Conservation (phyloP, 371 early-diverging fungal genomes). For the Mucor sp. region DNA sequence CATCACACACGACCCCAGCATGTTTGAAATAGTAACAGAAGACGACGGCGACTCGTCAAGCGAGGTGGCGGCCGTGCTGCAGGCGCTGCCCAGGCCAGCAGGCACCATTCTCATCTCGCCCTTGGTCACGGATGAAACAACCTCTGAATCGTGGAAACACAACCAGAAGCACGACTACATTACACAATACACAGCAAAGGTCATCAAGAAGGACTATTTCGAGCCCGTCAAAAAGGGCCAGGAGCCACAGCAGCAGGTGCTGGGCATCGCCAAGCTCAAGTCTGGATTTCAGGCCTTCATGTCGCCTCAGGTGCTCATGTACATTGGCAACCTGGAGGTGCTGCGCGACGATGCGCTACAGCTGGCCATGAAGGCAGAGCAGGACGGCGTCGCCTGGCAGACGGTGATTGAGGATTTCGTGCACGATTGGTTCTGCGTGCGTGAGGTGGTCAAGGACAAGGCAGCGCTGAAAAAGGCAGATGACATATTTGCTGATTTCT, state of each 20-base stretch:
- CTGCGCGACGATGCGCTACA: slow-evolving; percentile 48
- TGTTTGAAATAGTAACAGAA: slow-evolving; percentile 50
- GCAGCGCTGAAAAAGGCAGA: slow-evolving; percentile 36
- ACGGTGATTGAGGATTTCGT: slow-evolving; percentile 44
- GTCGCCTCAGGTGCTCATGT: slow-evolving; percentile 41
- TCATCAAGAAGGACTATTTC: slow-evolving; percentile 51
- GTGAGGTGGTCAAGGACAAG: slow-evolving; percentile 52
- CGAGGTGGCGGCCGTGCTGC: slow-evolving; percentile 18
- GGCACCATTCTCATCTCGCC: slow-evolving; percentile 45
- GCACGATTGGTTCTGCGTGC: slow-evolving; percentile 54
- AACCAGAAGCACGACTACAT: slow-evolving; percentile 52
- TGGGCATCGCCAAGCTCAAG: slow-evolving; percentile 47
- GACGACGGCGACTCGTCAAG: slow-evolving; percentile 16
- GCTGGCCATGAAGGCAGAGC: slow-evolving; percentile 42
- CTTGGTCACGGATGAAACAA: slow-evolving; percentile 48
- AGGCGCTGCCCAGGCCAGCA: slow-evolving; percentile 51
- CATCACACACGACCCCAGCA: slow-evolving; percentile 50
- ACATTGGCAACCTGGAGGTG: slow-evolving; percentile 46
- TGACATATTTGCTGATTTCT: slow-evolving; percentile 44
- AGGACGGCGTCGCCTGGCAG: slow-evolving; percentile 44
- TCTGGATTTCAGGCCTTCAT: slow-evolving; percentile 45
- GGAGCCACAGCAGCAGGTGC: slow-evolving; percentile 23
- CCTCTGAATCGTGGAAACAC: slow-evolving; percentile 41
- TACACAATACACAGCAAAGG: slow-evolving; percentile 49
- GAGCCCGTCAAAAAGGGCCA: slow-evolving; percentile 16